Base-by-base conservation (phyloP, 306 rosid genomes). In the Vachellia pachyceras region DNA sequence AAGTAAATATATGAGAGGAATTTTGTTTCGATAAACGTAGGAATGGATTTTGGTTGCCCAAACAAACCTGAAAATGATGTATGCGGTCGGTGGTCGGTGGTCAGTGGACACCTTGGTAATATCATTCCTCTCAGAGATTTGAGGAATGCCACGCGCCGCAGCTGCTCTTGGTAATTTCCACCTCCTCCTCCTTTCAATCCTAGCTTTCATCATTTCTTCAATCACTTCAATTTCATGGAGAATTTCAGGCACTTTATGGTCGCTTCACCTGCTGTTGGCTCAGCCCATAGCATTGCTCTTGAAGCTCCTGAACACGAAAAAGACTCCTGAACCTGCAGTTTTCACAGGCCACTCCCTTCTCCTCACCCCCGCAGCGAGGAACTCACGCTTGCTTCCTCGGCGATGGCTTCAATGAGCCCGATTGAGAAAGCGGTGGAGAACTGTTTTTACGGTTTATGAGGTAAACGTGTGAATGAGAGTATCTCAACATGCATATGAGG, bases 81-180 rank as follows among this genome's bases (percentile, higher is more conserved):
- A n/a, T n/a, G n/a, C n/a, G n/a, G n/a, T n/a, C n/a, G n/a, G n/a
- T n/a, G n/a, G n/a, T n/a, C n/a, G n/a, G n/a, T n/a, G n/a, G n/a
- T n/a, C n/a, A n/a, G n/a, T n/a, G n/a, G n/a, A n/a, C n/a, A n/a
- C n/a, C n/a, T n/a, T n/a, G n/a, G n/a, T n/a, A n/a, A n/a, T n/a
- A n/a, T n/a, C n/a, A n/a, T n/a, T n/a, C 83, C 86, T 79, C 88
- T 92, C 17, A 88, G 83, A 77, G 90, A 90, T 76, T 84, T 92
- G 12, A 86, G 97, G 66, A 75, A 72, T 22, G 86, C 72, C 40
- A 83, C 87, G 22, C 54, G 69, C 33, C 54, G 69, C 33, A 65
- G 20, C 49, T 87, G 88, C 63, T 89, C 94, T 44, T 36, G 77
- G 91, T 87, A 80, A 85, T 76, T 58, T 42, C 5, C 54, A 11